Base-by-base conservation (phyloP, 2,329 filamentous ascomycete species). In the Bipolaris sorokiniana region DNA sequence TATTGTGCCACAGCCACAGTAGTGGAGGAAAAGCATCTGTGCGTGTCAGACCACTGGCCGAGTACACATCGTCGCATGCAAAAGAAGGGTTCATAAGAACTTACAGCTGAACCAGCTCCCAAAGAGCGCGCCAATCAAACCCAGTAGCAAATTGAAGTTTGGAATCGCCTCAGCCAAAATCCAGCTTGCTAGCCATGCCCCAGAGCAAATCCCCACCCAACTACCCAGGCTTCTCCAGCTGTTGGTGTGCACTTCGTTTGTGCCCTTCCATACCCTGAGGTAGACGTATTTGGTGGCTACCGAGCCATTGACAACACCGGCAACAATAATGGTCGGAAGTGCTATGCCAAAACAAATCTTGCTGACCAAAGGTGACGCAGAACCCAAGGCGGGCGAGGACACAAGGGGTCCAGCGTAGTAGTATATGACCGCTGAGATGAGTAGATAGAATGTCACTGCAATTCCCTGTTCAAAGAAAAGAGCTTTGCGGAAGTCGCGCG, bases 101-200 rank as follows among this genome's bases (percentile, higher is more conserved):
- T 75, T 67, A 79, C 75, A 84, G 51, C 84, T 87, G 72, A 90
- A 90, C 88, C 88, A 90, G 51, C 82, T 86, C 18, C 83, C 85
- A 58, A 90, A 89, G 1, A 89, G 74, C 1, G 87, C 70, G 9
- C 69, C 70, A 26, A 90, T 84, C 34, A 91, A 75, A 4, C 84
- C 84, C n/a, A 91, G 77, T 7, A 91, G 77, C 45, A 86, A 81
- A 68, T 85, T 86, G 77, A 91, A 92, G 47, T 86, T 84, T 0
- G 89, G 89, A 7, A 91, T 87, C 0, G 86, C 85, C 69, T 88
- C 84, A 5, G 89, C 87, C 56, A 92, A 87, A 56, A 91, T 74
- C 81, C 86, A 89, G 2, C 87, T 85, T 4, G 89, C 53, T 5
- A 85, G 63, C 85, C 88, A 90, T 15, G 86, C 72, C 11, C 64